Evolutionary conservation across 2,329 filamentous ascomycete species (phyloP).

Genomic region (Talaromyces sp.): DNA sequence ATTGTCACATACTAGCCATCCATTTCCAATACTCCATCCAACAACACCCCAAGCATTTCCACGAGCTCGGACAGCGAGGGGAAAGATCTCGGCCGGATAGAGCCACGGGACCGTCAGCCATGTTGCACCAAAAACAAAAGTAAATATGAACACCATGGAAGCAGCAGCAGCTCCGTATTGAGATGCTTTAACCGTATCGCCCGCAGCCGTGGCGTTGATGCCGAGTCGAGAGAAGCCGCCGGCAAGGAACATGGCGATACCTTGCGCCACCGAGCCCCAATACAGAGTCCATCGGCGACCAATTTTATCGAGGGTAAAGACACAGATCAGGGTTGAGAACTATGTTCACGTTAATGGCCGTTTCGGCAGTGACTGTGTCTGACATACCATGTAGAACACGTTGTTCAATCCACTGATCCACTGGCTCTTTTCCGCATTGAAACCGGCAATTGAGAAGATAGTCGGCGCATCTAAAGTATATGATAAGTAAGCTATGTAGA

Average conservation of each 20-base stretch:
- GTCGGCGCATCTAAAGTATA: slow-evolving; percentile 35
- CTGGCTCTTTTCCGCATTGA: slow-evolving; percentile 53
- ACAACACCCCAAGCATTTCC: slow-evolving; percentile 72
- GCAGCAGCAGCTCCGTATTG: slow-evolving; percentile 60
- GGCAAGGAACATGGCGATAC: slow-evolving; percentile 61
- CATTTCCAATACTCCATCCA: slow-evolving; percentile 71
- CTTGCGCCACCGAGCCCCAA: slow-evolving; percentile 60
- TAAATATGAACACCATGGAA: slow-evolving; percentile 66
- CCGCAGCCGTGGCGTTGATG: slow-evolving; percentile 43
- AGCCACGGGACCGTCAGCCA: slow-evolving; percentile 56
- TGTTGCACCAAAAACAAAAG: slow-evolving; percentile 56
- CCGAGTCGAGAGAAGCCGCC: slow-evolving; percentile 56
- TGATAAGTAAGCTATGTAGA: slow-evolving; percentile 35
- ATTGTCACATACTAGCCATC: slow-evolving; percentile 47
- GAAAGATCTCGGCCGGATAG: slow-evolving; percentile 69
- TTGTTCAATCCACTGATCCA: slow-evolving; percentile 59
- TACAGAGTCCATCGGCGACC: slow-evolving; percentile 64
- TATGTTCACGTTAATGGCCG: slow-evolving; percentile 18
- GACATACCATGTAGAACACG: slow-evolving; percentile 48
- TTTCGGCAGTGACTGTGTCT: not conserved
- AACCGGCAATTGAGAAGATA: slow-evolving; percentile 64
- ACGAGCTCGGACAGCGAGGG: slow-evolving; percentile 62
- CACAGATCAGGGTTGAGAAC: slow-evolving; percentile 62
- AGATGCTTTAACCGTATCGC: slow-evolving; percentile 41
- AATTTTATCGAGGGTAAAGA: slow-evolving; percentile 64